Conservation (phyloP, 495 filamentous ascomycete genomes). For the Xylaria sp. region DNA sequence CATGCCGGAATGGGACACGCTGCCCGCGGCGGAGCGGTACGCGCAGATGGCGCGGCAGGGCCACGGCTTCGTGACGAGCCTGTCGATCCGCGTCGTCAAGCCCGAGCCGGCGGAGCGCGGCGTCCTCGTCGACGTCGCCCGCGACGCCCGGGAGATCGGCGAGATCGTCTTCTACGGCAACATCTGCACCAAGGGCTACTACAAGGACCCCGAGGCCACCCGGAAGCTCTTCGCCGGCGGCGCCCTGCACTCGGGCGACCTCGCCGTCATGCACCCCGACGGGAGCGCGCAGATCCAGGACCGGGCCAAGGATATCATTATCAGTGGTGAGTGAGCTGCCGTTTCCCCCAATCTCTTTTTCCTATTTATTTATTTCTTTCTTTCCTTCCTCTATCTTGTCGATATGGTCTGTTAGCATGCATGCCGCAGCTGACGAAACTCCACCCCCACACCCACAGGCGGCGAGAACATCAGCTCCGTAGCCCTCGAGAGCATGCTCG, state of each 20-base stretch:
- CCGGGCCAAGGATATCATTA: constrained; percentile 96
- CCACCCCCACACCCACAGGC: constrained; percentile 60
- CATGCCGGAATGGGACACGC: constrained; percentile 78
- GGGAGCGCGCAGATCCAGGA: constrained; percentile 92
- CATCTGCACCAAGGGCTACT: constrained; percentile 90
- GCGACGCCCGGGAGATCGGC: constrained; percentile 87
- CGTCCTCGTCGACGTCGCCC: constrained; percentile 75
- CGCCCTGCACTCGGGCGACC: constrained; percentile 84
- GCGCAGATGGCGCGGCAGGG: constrained; percentile 86
- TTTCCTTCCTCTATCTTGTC: neutral
- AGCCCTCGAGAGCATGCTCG: constrained; percentile 90
- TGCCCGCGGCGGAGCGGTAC: constrained; percentile 77
- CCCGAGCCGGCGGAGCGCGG: constrained; percentile 68
- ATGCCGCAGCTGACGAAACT: neutral
- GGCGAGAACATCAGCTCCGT: constrained; percentile 97
- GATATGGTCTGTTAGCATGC: neutral
- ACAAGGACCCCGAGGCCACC: constrained; percentile 88
- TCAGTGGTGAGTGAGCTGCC: constrained; percentile 72
- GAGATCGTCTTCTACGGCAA: constrained; percentile 93
- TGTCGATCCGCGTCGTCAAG: constrained; percentile 85
- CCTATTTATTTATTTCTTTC: too few relatives aligned
- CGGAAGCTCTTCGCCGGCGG: constrained; percentile 87
- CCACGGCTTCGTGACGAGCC: constrained; percentile 86
- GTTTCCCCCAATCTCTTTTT: too few relatives aligned
- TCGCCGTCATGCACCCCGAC: constrained; percentile 91